Conservation (phyloP, 306 rosid species). For the Spatholobus suberectus region DNA sequence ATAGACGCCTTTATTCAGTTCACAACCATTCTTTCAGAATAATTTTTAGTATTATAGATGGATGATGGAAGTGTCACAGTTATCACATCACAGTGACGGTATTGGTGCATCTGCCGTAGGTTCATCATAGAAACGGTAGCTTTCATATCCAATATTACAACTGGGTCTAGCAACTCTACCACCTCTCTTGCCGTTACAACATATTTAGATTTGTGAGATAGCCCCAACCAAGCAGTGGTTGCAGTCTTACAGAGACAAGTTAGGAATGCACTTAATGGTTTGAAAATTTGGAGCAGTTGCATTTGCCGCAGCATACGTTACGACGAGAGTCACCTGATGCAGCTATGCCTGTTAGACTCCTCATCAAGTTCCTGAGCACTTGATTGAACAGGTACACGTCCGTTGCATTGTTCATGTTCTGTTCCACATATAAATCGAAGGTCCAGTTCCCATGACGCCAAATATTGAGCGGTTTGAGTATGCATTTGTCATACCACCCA, state of each 20-base stretch:
- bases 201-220: not conserved
- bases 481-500: not conserved
- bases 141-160: not conserved
- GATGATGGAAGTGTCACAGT: not conserved
- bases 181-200: not conserved
- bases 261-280: slow-evolving; percentile 48
- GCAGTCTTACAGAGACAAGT: slow-evolving; percentile 35
- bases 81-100: not conserved
- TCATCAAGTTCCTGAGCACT: not conserved
- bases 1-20: no score
- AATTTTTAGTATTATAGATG: not conserved
- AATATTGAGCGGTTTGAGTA: not conserved
- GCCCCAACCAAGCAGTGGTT: slow-evolving; percentile 16
- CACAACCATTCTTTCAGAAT: no score
- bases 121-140: not conserved
- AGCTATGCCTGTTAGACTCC: not conserved
- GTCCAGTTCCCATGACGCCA: not conserved
- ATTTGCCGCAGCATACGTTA: slow-evolving; percentile 29
- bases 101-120: not conserved
- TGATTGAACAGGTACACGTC: not conserved
- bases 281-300: not conserved
- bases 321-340: slow-evolving; percentile 7
- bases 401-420: not conserved
- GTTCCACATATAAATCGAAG: not conserved
- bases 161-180: not conserved